Base-by-base conservation (phyloP, 78 protist species). In the Chrysochromulina parva region DNA sequence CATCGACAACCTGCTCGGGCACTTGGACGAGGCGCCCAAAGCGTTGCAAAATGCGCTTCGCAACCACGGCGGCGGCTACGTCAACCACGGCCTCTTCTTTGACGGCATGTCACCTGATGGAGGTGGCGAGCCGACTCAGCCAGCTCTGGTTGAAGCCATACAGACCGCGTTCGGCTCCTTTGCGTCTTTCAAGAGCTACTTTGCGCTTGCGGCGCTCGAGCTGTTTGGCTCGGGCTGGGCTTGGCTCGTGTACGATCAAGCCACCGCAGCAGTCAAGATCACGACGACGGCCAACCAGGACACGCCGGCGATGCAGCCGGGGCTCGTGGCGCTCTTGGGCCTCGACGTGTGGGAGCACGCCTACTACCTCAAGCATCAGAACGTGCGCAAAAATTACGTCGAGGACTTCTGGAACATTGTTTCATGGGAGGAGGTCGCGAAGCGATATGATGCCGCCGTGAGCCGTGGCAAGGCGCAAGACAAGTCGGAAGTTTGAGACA, bases 261-360 rank as follows among this genome's bases (percentile, higher is more conserved):
- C 11, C 10, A 0, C 28, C 38, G 90, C 14, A 2, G 20, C 58
- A 62, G 47, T 88, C 17, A 16, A 53, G 60, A 10, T 88, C 74
- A 14, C 1, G 2, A 14, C 78, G 17, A 54, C 76, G 16, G 38
- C 84, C 38, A 74, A 74, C 55, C 84, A 74, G 24, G 84, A 88
- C 38, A 20, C 50, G 50, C 81, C 67, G 7, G 38, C 7, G 58
- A 57, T 54, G 62, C 17, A 16, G 47, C 47, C n/a, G 3, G 5
- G 47, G 47, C n/a, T 26, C 20, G 24, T 48, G 14, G 58, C 59
- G 1, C 53, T 53, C 3, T 58, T 54, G 24, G 52, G 65, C 1
- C 7, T 60, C 52, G 90, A 88, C 10, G 90, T 88, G 4, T 88
- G 90, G 90, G 90, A 88, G 62, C 90, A 88, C 65, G 90, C 90